Evolutionary conservation across 2,329 filamentous ascomycete genomes (phyloP).

Genomic region (Metarhizium brunneum): DNA sequence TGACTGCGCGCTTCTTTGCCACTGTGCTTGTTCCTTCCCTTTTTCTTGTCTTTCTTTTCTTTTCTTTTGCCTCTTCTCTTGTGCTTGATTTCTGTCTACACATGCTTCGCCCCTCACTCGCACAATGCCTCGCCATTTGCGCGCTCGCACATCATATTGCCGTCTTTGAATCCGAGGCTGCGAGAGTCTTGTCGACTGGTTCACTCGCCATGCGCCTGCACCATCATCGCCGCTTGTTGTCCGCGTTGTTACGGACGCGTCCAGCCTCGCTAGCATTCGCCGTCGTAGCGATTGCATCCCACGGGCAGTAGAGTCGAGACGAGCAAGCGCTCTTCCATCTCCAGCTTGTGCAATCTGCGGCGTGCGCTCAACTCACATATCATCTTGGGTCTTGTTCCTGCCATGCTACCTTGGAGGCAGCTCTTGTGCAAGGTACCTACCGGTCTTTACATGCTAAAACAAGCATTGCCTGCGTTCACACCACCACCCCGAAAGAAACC

Average conservation of each 20-base stretch:
- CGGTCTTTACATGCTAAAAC: conserved; percentile 12
- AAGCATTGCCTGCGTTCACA: conserved; percentile 3
- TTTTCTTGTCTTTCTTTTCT: background rate
- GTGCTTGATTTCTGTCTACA: background rate
- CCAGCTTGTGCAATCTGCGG: background rate
- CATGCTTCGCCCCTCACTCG: background rate
- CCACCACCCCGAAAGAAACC: background rate
- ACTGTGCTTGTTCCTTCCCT: background rate
- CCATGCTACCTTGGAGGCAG: background rate
- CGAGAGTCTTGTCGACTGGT: background rate
- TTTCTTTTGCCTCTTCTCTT: background rate
- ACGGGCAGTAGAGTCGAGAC: background rate
- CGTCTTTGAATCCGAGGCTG: background rate
- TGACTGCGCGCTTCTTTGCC: no score
- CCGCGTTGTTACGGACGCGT: background rate
- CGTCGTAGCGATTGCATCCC: background rate
- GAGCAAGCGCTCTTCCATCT: conserved; percentile 5
- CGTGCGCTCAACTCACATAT: background rate
- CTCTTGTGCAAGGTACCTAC: conserved; percentile 10
- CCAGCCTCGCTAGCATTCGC: background rate
- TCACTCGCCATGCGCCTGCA: background rate
- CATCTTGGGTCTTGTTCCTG: background rate
- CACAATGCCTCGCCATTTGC: background rate
- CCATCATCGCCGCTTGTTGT: background rate
- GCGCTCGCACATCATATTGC: background rate